Evolutionary conservation across 352 stramenopile genomes (phyloP).

Genomic region (Phytopythium montanum): DNA sequence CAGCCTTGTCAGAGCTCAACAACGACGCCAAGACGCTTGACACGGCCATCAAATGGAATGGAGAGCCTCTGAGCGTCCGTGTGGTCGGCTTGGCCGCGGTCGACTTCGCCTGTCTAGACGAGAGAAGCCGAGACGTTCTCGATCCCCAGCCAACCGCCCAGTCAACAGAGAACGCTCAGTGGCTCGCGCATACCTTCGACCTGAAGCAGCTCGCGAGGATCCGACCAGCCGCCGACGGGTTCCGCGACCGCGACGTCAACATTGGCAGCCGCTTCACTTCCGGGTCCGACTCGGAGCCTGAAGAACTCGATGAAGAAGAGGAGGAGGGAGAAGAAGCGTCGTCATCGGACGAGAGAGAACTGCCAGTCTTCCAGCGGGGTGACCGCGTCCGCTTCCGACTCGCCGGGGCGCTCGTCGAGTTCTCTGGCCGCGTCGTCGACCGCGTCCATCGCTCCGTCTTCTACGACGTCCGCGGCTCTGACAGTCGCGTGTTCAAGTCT

Average conservation of each 20-base stretch:
- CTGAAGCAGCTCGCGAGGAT: constrained; percentile 43
- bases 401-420: constrained; percentile 25
- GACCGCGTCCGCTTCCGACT: constrained; percentile 53
- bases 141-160: background rate
- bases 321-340: constrained; percentile 21
- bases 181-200: constrained; percentile 33
- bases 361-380: constrained; percentile 37
- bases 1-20: background rate
- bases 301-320: constrained; percentile 19
- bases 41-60: constrained; percentile 30
- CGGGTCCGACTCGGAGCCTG: constrained; percentile 20
- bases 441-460: constrained; percentile 46
- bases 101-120: background rate
- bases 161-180: constrained; percentile 7
- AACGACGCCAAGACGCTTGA: background rate
- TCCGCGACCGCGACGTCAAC: constrained; percentile 41
- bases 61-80: constrained; percentile 29
- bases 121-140: background rate
- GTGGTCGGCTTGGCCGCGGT: constrained; percentile 10
- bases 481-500: constrained; percentile 39
- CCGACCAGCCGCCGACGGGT: constrained; percentile 40
- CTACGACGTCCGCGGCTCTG: constrained; percentile 49
- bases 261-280: constrained; percentile 34
- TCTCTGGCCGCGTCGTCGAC: background rate
- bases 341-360: constrained; percentile 21